These are phyloP conservation scores for Wickerhamiella hasegawae DNA, from an alignment of 805 yeast genomes.

Conservation along the genomic window DNA sequence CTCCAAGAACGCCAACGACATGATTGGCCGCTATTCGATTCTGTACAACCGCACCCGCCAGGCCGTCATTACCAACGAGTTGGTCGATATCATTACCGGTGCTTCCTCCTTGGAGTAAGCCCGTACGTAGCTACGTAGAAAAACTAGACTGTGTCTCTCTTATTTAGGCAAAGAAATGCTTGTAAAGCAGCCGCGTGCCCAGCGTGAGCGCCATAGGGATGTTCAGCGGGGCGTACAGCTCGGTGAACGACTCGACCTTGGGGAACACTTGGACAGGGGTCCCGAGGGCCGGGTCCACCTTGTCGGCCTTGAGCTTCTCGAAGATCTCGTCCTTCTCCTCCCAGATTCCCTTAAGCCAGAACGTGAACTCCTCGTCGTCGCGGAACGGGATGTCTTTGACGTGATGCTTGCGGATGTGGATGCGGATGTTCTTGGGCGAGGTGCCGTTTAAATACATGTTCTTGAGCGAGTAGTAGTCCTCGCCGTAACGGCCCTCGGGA, in stretches of 20 bases:
- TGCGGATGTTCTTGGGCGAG: constrained; percentile 51
- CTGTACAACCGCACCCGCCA: constrained; percentile 99
- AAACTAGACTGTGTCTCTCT: no score
- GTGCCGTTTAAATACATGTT: constrained; percentile 50
- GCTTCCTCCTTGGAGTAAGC: constrained; percentile 88
- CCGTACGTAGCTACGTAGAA: neutral
- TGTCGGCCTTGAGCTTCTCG: constrained; percentile 36
- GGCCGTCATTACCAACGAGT: constrained; percentile 97
- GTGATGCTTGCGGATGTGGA: constrained; percentile 44
- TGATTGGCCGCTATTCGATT: constrained; percentile 91
- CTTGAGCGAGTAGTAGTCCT: constrained; percentile 52
- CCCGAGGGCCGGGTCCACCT: constrained; percentile 37
- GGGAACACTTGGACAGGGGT: constrained; percentile 12
- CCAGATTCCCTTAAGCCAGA: constrained; percentile 70
- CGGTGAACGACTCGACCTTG: constrained; percentile 13
- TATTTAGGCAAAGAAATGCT: neutral
- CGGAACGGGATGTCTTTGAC: constrained; percentile 50
- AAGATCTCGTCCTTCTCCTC: constrained; percentile 56
- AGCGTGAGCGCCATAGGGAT: constrained; percentile 20
- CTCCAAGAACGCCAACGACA: constrained; percentile 98
- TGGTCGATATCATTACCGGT: constrained; percentile 99
- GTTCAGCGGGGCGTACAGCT: constrained; percentile 21
- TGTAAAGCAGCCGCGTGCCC: constrained; percentile 8
- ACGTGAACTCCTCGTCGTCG: constrained; percentile 36
- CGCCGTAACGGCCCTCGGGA: constrained; percentile 47